These are phyloP conservation scores for Suillus discolor DNA, from an alignment of 768 basidiomycete genomes.

Conservation along the genomic window DNA sequence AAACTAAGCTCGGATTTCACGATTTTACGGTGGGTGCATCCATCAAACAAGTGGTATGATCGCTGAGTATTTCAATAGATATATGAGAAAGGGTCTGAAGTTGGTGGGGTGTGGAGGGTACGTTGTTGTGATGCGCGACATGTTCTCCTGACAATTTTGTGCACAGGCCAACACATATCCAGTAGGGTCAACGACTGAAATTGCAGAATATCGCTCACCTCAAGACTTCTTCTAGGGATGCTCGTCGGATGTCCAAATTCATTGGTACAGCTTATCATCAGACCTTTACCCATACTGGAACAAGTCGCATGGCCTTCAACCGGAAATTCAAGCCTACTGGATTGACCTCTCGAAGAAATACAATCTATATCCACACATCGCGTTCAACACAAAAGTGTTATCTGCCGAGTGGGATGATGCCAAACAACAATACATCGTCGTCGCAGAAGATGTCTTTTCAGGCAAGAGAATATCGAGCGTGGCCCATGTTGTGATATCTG, in stretches of 20 bases:
- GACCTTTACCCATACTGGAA: constrained; percentile 50
- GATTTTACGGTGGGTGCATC: constrained; percentile 42
- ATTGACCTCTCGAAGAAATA: constrained; percentile 43
- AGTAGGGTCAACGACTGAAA: constrained; percentile 5
- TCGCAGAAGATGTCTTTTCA: constrained; percentile 33
- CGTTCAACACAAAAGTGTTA: constrained; percentile 46
- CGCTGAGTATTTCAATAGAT: constrained; percentile 34
- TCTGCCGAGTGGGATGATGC: constrained; percentile 46
- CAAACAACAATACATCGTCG: constrained; percentile 39
- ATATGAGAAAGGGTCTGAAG: constrained; percentile 44
- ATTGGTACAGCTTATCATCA: constrained; percentile 50
- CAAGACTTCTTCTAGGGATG: constrained; percentile 37
- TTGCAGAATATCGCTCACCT: not conserved
- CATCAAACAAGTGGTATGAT: not conserved
- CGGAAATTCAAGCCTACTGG: constrained; percentile 49
- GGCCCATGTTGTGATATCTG: constrained; percentile 54
- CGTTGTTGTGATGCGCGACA: constrained; percentile 19
- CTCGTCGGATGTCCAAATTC: constrained; percentile 44
- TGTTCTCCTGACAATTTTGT: not conserved
- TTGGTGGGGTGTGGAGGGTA: constrained; percentile 59
- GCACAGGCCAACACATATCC: constrained; percentile 33
- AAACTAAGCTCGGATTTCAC: constrained; percentile 36
- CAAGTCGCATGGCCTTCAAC: constrained; percentile 41
- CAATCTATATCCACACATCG: constrained; percentile 40
- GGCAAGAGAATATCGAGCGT: constrained; percentile 31